phyloP scores from a whole-genome alignment of 768 basidiomycete genomes.

The Boletellus emodensis region DNA sequence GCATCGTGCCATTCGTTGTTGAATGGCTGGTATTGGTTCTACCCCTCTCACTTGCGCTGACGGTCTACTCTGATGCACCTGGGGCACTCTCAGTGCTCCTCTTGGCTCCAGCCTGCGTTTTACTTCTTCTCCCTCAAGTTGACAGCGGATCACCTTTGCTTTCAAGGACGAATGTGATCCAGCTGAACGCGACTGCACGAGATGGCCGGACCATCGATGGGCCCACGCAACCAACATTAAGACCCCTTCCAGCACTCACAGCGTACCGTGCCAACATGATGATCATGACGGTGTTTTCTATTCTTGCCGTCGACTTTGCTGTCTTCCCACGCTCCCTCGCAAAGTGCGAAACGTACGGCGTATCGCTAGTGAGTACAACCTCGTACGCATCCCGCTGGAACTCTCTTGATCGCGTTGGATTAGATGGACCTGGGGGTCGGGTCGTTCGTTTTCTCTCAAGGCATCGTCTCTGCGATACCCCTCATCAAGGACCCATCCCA shows the following conservation, averaged over 20 bases:
- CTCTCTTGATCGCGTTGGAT: not conserved
- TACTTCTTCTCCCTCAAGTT: conserved; percentile 42
- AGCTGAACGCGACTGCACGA: not conserved
- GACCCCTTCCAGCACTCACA: conserved; percentile 72
- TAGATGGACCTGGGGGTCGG: conserved; percentile 99
- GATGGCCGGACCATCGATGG: not conserved
- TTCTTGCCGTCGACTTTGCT: conserved; percentile 94
- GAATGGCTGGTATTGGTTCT: conserved; percentile 67
- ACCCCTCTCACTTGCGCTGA: conserved; percentile 81
- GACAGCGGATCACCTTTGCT: conserved; percentile 50
- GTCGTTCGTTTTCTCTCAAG: conserved; percentile 95
- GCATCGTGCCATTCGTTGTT: conserved; percentile 35
- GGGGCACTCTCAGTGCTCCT: conserved; percentile 47
- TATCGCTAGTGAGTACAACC: conserved; percentile 68
- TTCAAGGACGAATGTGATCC: conserved; percentile 30
- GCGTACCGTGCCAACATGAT: conserved; percentile 94
- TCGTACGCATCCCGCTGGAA: not conserved
- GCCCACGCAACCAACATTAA: conserved; percentile 6
- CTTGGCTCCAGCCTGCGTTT: conserved; percentile 40
- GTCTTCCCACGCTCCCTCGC: conserved; percentile 85
- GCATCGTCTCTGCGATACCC: conserved; percentile 84
- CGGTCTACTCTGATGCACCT: conserved; percentile 63
- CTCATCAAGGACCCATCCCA: conserved; percentile 60
- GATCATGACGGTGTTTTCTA: conserved; percentile 84
- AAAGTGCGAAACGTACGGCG: conserved; percentile 93